These are phyloP conservation scores for Gynostemma pentaphyllum DNA, from an alignment of 306 rosid genomes.

Conservation along the genomic window DNA sequence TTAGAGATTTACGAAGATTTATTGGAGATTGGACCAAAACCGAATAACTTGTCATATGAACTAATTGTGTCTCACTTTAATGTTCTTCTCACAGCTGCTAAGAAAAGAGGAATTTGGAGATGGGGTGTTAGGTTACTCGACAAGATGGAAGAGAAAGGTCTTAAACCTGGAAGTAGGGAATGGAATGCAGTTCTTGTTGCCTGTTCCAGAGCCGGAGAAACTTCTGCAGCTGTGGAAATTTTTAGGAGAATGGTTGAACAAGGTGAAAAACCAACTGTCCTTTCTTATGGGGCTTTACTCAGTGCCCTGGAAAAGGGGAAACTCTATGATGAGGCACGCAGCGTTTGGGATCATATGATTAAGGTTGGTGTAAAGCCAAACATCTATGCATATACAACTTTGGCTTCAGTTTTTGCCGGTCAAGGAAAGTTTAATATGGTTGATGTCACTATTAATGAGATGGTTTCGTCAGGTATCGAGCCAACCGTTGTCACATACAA, in stretches of 20 bases:
- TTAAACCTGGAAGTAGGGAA: conserved; percentile 73
- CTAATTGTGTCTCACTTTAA: conserved; percentile 66
- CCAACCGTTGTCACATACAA: conserved; percentile 76
- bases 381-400: conserved; percentile 65
- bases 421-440: conserved; percentile 69
- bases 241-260: conserved; percentile 89
- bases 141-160: conserved; percentile 96
- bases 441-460: conserved; percentile 55
- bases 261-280: conserved; percentile 75
- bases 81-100: conserved; percentile 68
- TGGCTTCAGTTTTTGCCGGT: conserved; percentile 84
- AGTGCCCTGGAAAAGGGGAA: conserved; percentile 94
- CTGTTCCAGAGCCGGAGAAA: conserved; percentile 88
- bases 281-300: conserved; percentile 87
- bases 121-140: conserved; percentile 87
- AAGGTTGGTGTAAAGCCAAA: conserved; percentile 72
- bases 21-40: conserved; percentile 85
- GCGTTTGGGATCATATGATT: conserved; percentile 84
- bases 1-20: conserved; percentile 83
- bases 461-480: conserved; percentile 55
- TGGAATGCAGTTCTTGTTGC: conserved; percentile 93
- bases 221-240: conserved; percentile 63
- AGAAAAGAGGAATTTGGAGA: conserved; percentile 72
- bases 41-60: conserved; percentile 80
- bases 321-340: conserved; percentile 71